Conservation (phyloP, 495 filamentous ascomycete genomes). For the Annulohypoxylon maeteangense region DNA sequence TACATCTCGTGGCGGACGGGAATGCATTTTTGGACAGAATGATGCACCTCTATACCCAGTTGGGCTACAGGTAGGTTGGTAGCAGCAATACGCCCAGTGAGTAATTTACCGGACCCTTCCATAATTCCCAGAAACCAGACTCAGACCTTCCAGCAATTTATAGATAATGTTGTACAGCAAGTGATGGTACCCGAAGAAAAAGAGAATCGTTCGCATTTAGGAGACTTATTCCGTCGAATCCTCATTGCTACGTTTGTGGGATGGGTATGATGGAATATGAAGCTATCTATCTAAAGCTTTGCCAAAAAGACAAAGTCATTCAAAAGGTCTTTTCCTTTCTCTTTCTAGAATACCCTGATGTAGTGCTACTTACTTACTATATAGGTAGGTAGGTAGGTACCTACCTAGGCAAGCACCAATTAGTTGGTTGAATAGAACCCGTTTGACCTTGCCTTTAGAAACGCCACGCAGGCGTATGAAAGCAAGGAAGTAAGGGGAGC, state of each 20-base stretch:
- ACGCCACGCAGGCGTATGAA: not conserved
- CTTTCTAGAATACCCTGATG: constrained; percentile 3
- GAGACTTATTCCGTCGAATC: too few relatives aligned
- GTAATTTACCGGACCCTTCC: constrained; percentile 20
- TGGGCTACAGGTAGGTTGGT: not conserved
- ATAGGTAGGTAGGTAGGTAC: not conserved
- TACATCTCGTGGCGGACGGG: not conserved
- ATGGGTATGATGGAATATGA: not conserved
- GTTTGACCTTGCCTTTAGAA: constrained; percentile 3
- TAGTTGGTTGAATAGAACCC: not conserved
- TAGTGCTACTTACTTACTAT: too few relatives aligned
- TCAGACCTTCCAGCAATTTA: constrained; percentile 6
- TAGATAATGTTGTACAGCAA: constrained; percentile 18
- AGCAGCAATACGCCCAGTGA: not conserved
- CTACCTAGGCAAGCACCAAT: not conserved
- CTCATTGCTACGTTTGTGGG: too few relatives aligned
- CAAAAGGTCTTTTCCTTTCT: constrained; percentile 8
- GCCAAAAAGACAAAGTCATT: too few relatives aligned
- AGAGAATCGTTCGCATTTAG: not conserved
- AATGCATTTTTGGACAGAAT: not conserved
- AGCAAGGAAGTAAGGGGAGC: not conserved
- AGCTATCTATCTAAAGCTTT: too few relatives aligned
- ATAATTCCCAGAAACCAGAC: constrained; percentile 12
- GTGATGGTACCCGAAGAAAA: constrained; percentile 9
- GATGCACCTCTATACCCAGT: not conserved